A percentile compares a stretch with the other conserved stretches of the same genome.
phyloP scores from a whole-genome alignment of 208 protist species.

The Borovskyia barvae region DNA sequence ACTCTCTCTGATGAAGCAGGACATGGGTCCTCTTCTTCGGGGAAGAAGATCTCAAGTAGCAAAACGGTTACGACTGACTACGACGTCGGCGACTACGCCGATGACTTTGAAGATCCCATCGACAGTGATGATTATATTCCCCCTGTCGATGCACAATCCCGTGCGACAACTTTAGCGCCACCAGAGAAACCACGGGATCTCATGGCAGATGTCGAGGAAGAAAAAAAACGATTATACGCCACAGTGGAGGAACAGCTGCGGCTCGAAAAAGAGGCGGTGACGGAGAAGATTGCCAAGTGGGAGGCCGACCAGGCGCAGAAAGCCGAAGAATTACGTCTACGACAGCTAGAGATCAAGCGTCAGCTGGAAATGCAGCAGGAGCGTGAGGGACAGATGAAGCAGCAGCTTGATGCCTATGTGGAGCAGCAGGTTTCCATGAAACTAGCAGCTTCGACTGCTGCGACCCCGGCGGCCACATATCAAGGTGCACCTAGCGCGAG shows the following conservation, averaged over 20 bases:
- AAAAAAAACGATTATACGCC: slow-evolving; percentile 17
- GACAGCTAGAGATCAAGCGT: slow-evolving; percentile 33
- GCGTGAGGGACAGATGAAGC: slow-evolving; percentile 35
- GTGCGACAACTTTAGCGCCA: neutral
- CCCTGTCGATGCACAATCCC: slow-evolving; percentile 8
- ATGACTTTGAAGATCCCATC: slow-evolving; percentile 31
- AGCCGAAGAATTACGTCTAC: slow-evolving; percentile 35
- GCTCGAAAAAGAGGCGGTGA: slow-evolving; percentile 31
- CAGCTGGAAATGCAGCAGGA: slow-evolving; percentile 30
- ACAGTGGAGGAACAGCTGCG: slow-evolving; percentile 23
- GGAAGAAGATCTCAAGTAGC: slow-evolving; percentile 12
- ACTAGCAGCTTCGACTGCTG: slow-evolving; percentile 18
- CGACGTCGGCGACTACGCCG: slow-evolving; percentile 34
- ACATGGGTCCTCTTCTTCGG: slow-evolving; percentile 10
- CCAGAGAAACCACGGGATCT: slow-evolving; percentile 5
- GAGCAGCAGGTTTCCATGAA: slow-evolving; percentile 34
- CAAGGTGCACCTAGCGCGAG: slow-evolving; percentile 5
- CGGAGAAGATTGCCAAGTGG: slow-evolving; percentile 34
- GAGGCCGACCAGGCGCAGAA: slow-evolving; percentile 32
- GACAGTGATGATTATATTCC: slow-evolving; percentile 63
- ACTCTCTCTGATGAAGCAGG: slow-evolving; percentile 4
- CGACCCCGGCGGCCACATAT: neutral
- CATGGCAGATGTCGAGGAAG: slow-evolving; percentile 17
- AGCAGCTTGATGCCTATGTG: slow-evolving; percentile 31
- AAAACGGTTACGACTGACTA: slow-evolving; percentile 8